Conservation (phyloP, 1,139 yeast genomes). For the Nakaseomyces glabratus region DNA sequence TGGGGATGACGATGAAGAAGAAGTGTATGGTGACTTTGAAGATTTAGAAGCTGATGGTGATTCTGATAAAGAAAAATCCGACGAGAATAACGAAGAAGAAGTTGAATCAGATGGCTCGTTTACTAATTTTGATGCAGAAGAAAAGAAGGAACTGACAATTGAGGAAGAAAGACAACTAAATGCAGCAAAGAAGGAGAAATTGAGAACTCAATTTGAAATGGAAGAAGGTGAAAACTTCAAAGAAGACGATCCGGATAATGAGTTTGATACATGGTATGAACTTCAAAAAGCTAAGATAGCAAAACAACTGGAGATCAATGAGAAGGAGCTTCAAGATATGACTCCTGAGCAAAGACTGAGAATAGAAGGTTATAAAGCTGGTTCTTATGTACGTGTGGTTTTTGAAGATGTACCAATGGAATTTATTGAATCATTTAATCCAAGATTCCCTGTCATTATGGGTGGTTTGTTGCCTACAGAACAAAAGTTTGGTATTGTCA, state of each 20-base stretch:
- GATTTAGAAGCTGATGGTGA: slow-evolving; percentile 48
- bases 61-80: slow-evolving; percentile 25
- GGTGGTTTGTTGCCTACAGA: slow-evolving; percentile 91
- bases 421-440: slow-evolving; percentile 77
- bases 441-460: slow-evolving; percentile 72
- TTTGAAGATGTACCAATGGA: slow-evolving; percentile 84
- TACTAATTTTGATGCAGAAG: slow-evolving; percentile 48
- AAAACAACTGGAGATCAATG: slow-evolving; percentile 89
- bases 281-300: slow-evolving; percentile 95
- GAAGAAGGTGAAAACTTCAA: slow-evolving; percentile 75
- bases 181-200: slow-evolving; percentile 82
- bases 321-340: slow-evolving; percentile 65
- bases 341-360: slow-evolving; percentile 65
- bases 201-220: slow-evolving; percentile 82
- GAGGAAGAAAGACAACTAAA: slow-evolving; percentile 69
- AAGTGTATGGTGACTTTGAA: slow-evolving; percentile 69
- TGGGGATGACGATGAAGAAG: slow-evolving; percentile 42
- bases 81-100: slow-evolving; percentile 20
- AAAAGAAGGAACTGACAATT: slow-evolving; percentile 38
- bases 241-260: slow-evolving; percentile 64
- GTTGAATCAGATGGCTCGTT: slow-evolving; percentile 39
- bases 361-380: slow-evolving; percentile 89
- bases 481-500: slow-evolving; percentile 85
- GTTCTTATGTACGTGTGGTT: slow-evolving; percentile 85
- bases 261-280: slow-evolving; percentile 93